Evolutionary conservation across 2,329 filamentous ascomycete genomes (phyloP), one percentile per base, ranked within the genome.

Genomic region (Aspergillus sp.): DNA sequence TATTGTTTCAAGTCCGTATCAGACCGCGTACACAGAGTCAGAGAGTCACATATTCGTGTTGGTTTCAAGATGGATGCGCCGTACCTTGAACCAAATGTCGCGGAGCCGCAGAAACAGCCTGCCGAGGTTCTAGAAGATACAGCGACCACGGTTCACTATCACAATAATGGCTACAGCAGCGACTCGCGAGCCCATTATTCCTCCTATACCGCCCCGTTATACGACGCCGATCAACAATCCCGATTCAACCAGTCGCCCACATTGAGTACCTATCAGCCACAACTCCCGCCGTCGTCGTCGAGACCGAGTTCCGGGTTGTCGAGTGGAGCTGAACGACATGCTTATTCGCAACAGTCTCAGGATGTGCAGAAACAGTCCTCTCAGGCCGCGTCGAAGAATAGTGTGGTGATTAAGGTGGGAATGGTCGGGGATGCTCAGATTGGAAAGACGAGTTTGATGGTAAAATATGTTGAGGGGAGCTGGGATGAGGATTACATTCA

Each of bases 401-500:
- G 80, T 61, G 93, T 98, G 33, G 93, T 98, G 49, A 97, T 98
- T 78, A 98, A 98, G 73, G 93, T 98, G 45, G 93, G 93, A 64
- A 98, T 98, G 93, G 93, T 98, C 41, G 93, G 93, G 42, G 93
- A 98, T 73, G 93, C 93, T 49, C 93, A 98, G 72, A 98, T 98
- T 60, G 93, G 93, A 65, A 98, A 98, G 80, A 98, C 93, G 15
- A 96, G 90, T 55, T 74, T 98, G 66, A 98, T 98, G 93, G 93
- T 98, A 64, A 98, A 98, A 71, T 98, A 98, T 65, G 93, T 98
- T 48, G 93, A 98, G 73, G 93, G 93, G 51, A 96, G 90, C 71
- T 98, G 93, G 90, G 93, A 98, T 69, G 93, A 98, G 73, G 93
- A 98, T 69, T 98, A 98, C 71, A 98, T 98, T 63, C 93, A 98